These are phyloP conservation scores for Paradendryphiella salina DNA, from an alignment of 2,329 filamentous ascomycete species.

Conservation along the genomic window DNA sequence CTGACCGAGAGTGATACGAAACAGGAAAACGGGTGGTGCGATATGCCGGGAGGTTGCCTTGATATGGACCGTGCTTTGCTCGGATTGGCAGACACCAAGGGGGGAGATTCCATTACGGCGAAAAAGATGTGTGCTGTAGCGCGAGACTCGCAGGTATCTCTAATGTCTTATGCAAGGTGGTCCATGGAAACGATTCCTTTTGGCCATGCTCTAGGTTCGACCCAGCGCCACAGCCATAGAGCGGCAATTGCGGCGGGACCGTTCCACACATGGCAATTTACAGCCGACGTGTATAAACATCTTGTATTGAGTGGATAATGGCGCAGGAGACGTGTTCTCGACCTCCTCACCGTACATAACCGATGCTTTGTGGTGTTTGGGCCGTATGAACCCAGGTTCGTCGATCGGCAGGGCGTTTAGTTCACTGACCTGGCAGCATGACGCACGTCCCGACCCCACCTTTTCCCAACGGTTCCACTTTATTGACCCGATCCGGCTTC, in stretches of 20 bases:
- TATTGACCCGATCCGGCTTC: slow-evolving; percentile 12
- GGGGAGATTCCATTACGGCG: background rate
- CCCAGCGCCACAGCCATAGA: slow-evolving; percentile 3
- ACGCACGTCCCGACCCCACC: slow-evolving; percentile 24
- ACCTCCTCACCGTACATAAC: background rate
- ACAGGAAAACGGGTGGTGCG: too few species aligned
- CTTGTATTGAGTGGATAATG: slow-evolving; percentile 7
- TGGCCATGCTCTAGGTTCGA: background rate
- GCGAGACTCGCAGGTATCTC: slow-evolving; percentile 6
- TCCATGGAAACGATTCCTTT: slow-evolving; percentile 4
- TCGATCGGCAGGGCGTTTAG: slow-evolving; percentile 25
- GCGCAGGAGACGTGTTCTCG: slow-evolving; percentile 9
- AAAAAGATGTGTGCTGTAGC: background rate
- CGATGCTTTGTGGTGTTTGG: slow-evolving; percentile 4
- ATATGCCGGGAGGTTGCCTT: background rate
- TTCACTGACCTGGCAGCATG: slow-evolving; percentile 18
- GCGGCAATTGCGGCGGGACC: slow-evolving; percentile 4
- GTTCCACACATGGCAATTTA: background rate
- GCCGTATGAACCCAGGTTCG: slow-evolving; percentile 34
- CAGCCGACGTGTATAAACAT: background rate
- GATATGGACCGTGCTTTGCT: background rate
- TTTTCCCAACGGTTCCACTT: slow-evolving; percentile 27
- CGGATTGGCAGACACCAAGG: background rate
- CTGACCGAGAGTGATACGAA: too few species aligned
- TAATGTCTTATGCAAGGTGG: slow-evolving; percentile 7